Percentiles rank a stretch among this genome's conserved stretches.
Conservation (phyloP, 352 stramenopile species). For the Phytopythium mirpurense region DNA sequence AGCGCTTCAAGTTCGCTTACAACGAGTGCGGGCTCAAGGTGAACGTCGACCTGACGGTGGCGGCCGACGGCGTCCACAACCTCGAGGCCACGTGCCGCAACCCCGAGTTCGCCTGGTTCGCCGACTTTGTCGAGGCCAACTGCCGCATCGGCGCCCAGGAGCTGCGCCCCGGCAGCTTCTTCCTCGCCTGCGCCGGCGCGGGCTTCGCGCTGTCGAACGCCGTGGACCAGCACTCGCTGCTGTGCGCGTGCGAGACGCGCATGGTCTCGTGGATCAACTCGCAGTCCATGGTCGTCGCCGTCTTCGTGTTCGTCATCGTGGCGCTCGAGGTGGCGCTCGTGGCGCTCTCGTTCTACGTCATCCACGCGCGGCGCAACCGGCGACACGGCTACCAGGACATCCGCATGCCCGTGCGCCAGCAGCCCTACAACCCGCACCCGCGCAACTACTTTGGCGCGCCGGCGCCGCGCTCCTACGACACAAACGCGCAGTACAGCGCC, state of each 20-base stretch:
- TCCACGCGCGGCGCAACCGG: constrained; percentile 61
- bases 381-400: constrained; percentile 81
- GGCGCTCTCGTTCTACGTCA: constrained; percentile 77
- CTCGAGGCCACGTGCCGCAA: constrained; percentile 55
- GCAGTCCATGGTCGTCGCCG: constrained; percentile 67
- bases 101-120: constrained; percentile 64
- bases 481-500: constrained; percentile 26
- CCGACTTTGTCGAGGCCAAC: constrained; percentile 61
- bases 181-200: constrained; percentile 60
- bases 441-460: constrained; percentile 67
- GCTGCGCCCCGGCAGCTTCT: constrained; percentile 47
- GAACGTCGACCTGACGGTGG: constrained; percentile 49
- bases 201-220: constrained; percentile 57
- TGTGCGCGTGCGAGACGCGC: constrained; percentile 75
- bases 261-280: constrained; percentile 81
- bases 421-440: constrained; percentile 76
- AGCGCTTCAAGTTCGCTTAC: constrained; percentile 73
- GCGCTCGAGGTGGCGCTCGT: constrained; percentile 79
- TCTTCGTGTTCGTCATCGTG: constrained; percentile 77
- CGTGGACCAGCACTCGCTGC: constrained; percentile 74
- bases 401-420: constrained; percentile 74
- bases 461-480: constrained; percentile 20
- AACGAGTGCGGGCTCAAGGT: constrained; percentile 60
- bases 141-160: constrained; percentile 58
- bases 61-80: constrained; percentile 11